Evolutionary conservation across 169 alveolate species (phyloP).

Genomic region (Miamiensis avidus): DNA sequence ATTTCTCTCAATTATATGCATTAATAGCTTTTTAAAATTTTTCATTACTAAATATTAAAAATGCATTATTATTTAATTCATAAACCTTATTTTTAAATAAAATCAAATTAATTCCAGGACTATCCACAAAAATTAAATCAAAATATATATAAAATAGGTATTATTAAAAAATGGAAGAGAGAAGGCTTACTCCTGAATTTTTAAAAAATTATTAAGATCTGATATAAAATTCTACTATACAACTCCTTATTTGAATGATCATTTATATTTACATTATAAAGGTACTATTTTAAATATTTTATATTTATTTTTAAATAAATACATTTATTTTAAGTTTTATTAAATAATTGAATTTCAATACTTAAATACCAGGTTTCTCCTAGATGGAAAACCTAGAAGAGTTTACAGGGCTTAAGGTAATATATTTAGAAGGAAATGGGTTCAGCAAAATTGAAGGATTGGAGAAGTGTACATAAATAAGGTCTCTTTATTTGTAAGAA

Average conservation of each 20-base stretch:
- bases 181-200: slow-evolving; percentile 60
- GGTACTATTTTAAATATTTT: slow-evolving; percentile 34
- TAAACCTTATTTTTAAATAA: no score
- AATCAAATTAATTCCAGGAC: no score
- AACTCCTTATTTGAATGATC: slow-evolving; percentile 91
- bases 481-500: slow-evolving; percentile 89
- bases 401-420: slow-evolving; percentile 88
- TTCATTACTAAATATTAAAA: no score
- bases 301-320: background rate
- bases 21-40: no score
- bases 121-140: no score
- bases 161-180: no score
- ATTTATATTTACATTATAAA: slow-evolving; percentile 90
- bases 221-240: slow-evolving; percentile 84
- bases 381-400: slow-evolving; percentile 87
- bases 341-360: slow-evolving; percentile 19
- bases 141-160: no score
- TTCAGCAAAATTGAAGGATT: slow-evolving; percentile 66
- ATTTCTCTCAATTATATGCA: no score
- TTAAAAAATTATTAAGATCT: slow-evolving; percentile 72
- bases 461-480: slow-evolving; percentile 76
- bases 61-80: no score
- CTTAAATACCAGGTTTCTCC: slow-evolving; percentile 68
- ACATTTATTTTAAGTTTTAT: background rate
- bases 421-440: slow-evolving; percentile 94